phyloP scores from a whole-genome alignment of 345 rosid species.

The Lepidium didymum region DNA sequence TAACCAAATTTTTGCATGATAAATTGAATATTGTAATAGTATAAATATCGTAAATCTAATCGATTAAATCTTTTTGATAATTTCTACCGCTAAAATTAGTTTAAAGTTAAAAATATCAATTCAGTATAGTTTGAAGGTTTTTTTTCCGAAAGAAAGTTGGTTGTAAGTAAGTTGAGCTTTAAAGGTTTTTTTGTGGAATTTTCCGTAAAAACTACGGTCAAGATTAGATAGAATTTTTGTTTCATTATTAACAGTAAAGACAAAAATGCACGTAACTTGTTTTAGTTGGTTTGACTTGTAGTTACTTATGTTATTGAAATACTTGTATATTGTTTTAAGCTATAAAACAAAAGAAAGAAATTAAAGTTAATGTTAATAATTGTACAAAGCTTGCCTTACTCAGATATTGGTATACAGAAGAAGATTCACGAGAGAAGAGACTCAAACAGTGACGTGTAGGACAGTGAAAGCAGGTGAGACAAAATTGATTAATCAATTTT shows the following conservation, averaged over 20 bases:
- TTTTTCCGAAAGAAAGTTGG: too few relatives aligned
- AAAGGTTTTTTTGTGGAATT: too few relatives aligned
- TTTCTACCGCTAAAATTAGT: too few relatives aligned
- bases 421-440: slow-evolving; percentile 29
- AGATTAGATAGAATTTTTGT: neutral
- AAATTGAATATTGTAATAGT: too few relatives aligned
- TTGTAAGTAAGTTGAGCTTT: too few relatives aligned
- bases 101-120: too few relatives aligned
- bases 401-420: slow-evolving; percentile 17
- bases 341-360: neutral
- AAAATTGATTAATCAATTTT: slow-evolving; percentile 24
- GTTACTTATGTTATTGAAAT: neutral
- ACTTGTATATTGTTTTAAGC: neutral
- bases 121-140: too few relatives aligned
- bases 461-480: slow-evolving; percentile 27
- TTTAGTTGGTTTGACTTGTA: neutral
- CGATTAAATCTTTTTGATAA: too few relatives aligned
- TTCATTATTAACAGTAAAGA: neutral
- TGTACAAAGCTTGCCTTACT: slow-evolving; percentile 18
- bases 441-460: slow-evolving; percentile 25
- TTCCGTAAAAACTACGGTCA: neutral
- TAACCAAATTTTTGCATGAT: too few relatives aligned
- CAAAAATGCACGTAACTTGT: neutral
- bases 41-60: too few relatives aligned
- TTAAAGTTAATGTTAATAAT: neutral